phyloP scores from a whole-genome alignment of 1,139 yeast genomes.

The Lodderomyces elongisporus region DNA sequence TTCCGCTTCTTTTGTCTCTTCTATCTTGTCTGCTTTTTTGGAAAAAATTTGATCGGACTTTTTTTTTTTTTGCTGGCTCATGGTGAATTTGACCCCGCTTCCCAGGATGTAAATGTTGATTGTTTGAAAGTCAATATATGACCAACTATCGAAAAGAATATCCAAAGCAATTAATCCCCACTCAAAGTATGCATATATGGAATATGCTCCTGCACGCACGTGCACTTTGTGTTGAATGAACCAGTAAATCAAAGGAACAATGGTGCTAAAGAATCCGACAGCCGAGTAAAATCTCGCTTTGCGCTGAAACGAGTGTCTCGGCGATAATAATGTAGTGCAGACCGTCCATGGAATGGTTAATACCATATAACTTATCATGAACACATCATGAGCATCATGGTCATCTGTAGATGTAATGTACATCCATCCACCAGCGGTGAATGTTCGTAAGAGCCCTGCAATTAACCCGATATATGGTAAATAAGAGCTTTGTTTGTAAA shows the following conservation, averaged over 20 bases:
- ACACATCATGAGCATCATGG: constrained; percentile 92
- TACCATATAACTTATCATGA: constrained; percentile 86
- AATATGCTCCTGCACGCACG: constrained; percentile 86
- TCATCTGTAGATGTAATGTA: constrained; percentile 95
- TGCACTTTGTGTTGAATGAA: constrained; percentile 92
- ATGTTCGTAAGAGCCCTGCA: constrained; percentile 73
- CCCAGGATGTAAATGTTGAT: constrained; percentile 40
- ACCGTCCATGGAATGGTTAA: constrained; percentile 91
- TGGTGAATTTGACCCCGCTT: constrained; percentile 15
- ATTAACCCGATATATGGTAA: constrained; percentile 42
- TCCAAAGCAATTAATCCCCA: constrained; percentile 86
- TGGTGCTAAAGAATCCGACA: constrained; percentile 57
- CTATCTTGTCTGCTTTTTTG: too few species aligned
- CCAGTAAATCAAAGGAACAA: constrained; percentile 81
- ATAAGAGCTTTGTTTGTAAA: constrained; percentile 33
- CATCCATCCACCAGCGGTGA: constrained; percentile 98
- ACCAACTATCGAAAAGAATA: constrained; percentile 77
- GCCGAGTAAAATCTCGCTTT: constrained; percentile 49
- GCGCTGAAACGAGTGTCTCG: constrained; percentile 44
- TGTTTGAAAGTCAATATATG: constrained; percentile 61
- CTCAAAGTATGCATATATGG: constrained; percentile 89
- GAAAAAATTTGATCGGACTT: constrained; percentile 46
- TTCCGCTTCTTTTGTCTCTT: too few species aligned
- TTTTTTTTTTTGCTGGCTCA: constrained; percentile 17
- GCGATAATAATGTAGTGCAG: constrained; percentile 52